Conservation (phyloP, 768 basidiomycete species). For the Porphyrellus cyaneotinctus region DNA sequence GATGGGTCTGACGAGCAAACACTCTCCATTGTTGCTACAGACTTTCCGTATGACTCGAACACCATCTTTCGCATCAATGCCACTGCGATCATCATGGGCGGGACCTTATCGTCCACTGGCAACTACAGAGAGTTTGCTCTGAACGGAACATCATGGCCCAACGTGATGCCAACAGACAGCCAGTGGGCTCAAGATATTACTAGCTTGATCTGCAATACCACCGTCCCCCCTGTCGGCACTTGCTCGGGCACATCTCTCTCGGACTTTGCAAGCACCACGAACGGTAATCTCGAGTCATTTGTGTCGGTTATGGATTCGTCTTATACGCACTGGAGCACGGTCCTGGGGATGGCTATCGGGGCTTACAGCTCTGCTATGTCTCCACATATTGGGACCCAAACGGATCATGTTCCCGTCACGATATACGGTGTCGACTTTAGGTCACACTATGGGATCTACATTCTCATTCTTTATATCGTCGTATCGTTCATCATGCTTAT, state of each 20-base stretch:
- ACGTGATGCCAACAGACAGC: slow-evolving; percentile 1
- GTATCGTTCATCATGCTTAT: slow-evolving; percentile 8
- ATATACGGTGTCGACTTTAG: neutral
- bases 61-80: slow-evolving; percentile 7
- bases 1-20: slow-evolving; percentile 5
- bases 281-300: too few relatives aligned
- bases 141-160: slow-evolving; percentile 15
- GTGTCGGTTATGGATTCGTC: neutral
- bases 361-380: slow-evolving; percentile 5
- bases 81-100: slow-evolving; percentile 4
- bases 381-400: neutral
- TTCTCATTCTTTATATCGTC: slow-evolving; percentile 9
- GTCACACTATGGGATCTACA: neutral
- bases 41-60: neutral
- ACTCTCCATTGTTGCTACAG: slow-evolving; percentile 5
- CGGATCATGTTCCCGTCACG: neutral
- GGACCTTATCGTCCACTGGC: slow-evolving; percentile 5
- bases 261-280: slow-evolving; percentile 6
- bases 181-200: slow-evolving; percentile 20
- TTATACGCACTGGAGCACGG: slow-evolving; percentile 4
- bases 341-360: slow-evolving; percentile 4
- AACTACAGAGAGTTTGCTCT: slow-evolving; percentile 8
- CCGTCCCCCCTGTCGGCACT: neutral
- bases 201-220: slow-evolving; percentile 11
- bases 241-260: neutral